Evolutionary conservation across 306 rosid species (phyloP), one percentile per base, ranked within the genome.

Genomic region (Cotoneaster glaucophyllus): DNA sequence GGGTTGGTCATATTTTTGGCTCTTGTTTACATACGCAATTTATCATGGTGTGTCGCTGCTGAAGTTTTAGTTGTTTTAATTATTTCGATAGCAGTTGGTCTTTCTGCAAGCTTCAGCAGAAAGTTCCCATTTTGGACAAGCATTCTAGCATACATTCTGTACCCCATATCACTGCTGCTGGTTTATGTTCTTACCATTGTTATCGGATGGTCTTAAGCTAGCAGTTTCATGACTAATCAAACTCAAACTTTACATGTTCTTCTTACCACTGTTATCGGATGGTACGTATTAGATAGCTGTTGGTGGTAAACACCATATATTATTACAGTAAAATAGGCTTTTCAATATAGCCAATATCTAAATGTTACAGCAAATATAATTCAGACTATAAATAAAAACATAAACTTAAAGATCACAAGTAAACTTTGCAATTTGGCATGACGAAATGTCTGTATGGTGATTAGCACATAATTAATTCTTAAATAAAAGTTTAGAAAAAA

Each of bases 121-220:
- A 84, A 34, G 29, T 81, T 84, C 79, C 85, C 82, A 56, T 65
- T 76, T 9, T 84, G 87, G 85, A 84, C 85, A 1, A n/a, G 81
- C 6, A 70, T 84, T 39, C 2, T 78, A 12, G 83, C 87, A 0
- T 78, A 69, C 45, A 41, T 63, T 28, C 7, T 84, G 56, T 81
- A 84, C 76, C 85, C 85, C 45, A 12, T 78, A 0, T 81, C 87
- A 12, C 78, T 84, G 44, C 74, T 84, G 11, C 32, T 77, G 21
- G 19, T 84, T 70, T 84, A 81, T 70, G 26, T 78, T 68, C 85
- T 77, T 19, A 74, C 78, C 18, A 14, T 5, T 37, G 43, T 78
- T 61, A 9, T 69, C 19, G 85, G 81, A 58, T 81, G 85, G 85
- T 57, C 82, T 67, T 84, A 74, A 74, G 57, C 44, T 18, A 19